Conservation (phyloP, 441 rosid species). For the Populus hybrid region DNA sequence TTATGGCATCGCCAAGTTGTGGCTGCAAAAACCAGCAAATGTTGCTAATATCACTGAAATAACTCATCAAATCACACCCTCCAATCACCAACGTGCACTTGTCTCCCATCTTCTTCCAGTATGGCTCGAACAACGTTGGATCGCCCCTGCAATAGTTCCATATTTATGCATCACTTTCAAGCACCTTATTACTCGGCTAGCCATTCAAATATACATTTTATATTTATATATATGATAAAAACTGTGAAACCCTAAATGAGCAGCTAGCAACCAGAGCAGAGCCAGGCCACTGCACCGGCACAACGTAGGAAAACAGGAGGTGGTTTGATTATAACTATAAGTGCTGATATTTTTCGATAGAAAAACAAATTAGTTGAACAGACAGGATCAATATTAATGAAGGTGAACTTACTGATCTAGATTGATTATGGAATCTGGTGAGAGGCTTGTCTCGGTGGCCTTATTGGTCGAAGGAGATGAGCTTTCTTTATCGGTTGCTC, state of each 20-base stretch:
- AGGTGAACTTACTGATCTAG: slow-evolving; percentile 39
- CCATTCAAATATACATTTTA: too few relatives aligned
- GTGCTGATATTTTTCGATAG: not conserved
- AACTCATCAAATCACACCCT: slow-evolving; percentile 76
- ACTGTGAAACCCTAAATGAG: not conserved
- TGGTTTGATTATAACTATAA: not conserved
- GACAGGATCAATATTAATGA: not conserved
- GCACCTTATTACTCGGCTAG: not conserved
- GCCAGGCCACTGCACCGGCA: not conserved
- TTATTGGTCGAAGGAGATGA: slow-evolving; percentile 8
- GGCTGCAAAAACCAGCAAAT: slow-evolving; percentile 81
- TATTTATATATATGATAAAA: not conserved
- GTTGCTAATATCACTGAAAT: slow-evolving; percentile 52
- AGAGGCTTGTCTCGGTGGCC: not conserved
- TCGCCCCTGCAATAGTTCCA: slow-evolving; percentile 39
- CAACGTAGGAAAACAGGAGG: not conserved
- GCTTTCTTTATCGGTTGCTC: not conserved
- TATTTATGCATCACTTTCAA: not conserved
- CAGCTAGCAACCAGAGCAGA: not conserved
- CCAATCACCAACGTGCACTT: slow-evolving; percentile 54
- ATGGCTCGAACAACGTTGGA: slow-evolving; percentile 65
- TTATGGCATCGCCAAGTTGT: slow-evolving; percentile 56
- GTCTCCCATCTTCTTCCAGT: slow-evolving; percentile 64
- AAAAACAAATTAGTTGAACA: not conserved
- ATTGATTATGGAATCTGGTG: slow-evolving; percentile 33